Percentiles rank a stretch among this genome's conserved stretches.
phyloP scores from a whole-genome alignment of 2,329 filamentous ascomycete species.

The Esteya vermicola region DNA sequence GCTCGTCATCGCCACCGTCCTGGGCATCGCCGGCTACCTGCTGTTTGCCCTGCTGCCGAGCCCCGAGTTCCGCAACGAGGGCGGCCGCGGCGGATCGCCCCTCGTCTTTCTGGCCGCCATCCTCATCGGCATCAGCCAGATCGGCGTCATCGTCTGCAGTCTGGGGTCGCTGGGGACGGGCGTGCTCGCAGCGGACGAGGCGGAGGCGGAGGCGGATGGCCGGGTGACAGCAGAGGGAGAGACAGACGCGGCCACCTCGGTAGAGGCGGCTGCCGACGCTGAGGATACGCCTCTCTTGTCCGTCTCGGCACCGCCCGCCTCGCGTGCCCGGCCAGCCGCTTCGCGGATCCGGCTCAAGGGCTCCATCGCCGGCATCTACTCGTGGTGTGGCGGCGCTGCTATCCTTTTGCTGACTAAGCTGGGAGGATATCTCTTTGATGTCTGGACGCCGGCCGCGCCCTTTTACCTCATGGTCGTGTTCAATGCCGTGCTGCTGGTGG shows the following conservation, averaged over 20 bases:
- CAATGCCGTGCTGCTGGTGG: constrained; percentile 57
- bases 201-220: no score
- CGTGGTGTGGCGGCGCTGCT: constrained; percentile 74
- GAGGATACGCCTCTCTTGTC: constrained; percentile 27
- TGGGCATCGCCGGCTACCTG: constrained; percentile 67
- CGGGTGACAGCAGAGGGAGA: no score
- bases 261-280: constrained; percentile 2
- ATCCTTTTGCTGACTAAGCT: constrained; percentile 86
- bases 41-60: constrained; percentile 62
- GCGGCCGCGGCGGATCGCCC: constrained; percentile 52
- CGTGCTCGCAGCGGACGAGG: constrained; percentile 44
- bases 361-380: constrained; percentile 89
- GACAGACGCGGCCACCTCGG: no score
- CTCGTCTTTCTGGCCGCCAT: constrained; percentile 63
- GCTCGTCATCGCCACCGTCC: constrained; percentile 53
- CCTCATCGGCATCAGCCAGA: constrained; percentile 81
- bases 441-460: constrained; percentile 56
- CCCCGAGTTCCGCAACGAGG: constrained; percentile 53
- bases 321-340: constrained; percentile 12
- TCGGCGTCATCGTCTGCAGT: constrained; percentile 90
- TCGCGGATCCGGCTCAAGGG: constrained; percentile 61
- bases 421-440: constrained; percentile 77
- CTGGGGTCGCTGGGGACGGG: constrained; percentile 76
- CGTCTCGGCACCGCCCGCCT: constrained; percentile 1
- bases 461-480: constrained; percentile 93